Base-by-base conservation (phyloP, 805 yeast species). In the Cyberlindnera galapagoensis region DNA sequence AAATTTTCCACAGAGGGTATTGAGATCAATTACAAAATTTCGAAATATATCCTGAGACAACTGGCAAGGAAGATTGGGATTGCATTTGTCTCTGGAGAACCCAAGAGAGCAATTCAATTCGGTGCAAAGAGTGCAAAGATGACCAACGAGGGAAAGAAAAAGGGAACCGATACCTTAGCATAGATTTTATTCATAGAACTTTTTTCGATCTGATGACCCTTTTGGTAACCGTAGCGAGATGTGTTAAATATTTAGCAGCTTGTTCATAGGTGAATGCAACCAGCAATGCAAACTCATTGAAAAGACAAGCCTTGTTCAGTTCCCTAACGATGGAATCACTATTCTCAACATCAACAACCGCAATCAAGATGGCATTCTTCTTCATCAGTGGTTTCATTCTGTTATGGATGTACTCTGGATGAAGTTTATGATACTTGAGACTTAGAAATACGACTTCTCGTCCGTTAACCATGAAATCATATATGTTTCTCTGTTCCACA, bases 41-140 rank as follows among this genome's bases (percentile, higher is more conserved):
- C 70, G 36, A 87, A 87, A 52, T 60, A 57, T 39, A 56, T 81
- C 1, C 57, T 92, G 25, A 57, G 97, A 30, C 56, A 61, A 30
- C 49, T 83, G 7, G 96, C 97, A 0, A 43, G 42, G 0, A 52
- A 46, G 1, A 43, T 80, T 13, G 70, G 68, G 0, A 51, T 85
- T 21, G 52, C 42, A 0, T 68, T 66, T 53, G 92, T 87, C 0
- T 60, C 75, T 12, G 62, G 65, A 15, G 97, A 92, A 51, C 74
- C 81, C 2, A 92, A 92, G 52, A 65, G 99, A 28, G 99, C 99
- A 0, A 87, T 92, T 39, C 98, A 92, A 52, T 92, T 92, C 56
- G 99, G 99, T 0, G 84, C 97, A 0, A 78, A 82, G 42, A 80
- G 95, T 51, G 98, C 99, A 1, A 94, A 90, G 56, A 76, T 92